Evolutionary conservation across 768 basidiomycete genomes (phyloP).

Genomic region (Lenzites betulinus): DNA sequence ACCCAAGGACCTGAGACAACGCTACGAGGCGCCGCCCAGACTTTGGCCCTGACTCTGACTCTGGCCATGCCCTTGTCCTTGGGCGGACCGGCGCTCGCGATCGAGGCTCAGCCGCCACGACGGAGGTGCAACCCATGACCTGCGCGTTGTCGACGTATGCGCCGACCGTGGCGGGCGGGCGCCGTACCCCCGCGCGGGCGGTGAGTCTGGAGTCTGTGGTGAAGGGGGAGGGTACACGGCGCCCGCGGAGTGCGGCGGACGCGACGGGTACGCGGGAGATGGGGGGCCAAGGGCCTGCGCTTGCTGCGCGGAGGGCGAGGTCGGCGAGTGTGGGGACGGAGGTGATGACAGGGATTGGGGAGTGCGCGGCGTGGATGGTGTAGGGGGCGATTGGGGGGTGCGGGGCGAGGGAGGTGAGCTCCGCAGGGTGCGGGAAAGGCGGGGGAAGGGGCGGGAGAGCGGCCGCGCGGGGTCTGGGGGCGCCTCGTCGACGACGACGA

Average conservation of each 20-base stretch:
- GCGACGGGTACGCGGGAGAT: constrained; percentile 8
- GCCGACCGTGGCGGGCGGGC: neutral
- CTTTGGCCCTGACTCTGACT: too few species aligned
- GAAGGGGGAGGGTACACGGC: neutral
- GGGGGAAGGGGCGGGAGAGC: neutral
- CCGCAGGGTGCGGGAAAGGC: neutral
- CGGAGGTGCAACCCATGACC: constrained; percentile 20
- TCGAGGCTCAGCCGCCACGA: constrained; percentile 20
- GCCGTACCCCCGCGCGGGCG: neutral
- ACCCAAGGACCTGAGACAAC: neutral
- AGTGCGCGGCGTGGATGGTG: neutral
- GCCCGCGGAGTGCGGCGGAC: constrained; percentile 7
- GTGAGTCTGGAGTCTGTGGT: neutral
- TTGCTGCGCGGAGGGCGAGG: neutral
- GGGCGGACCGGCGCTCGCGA: neutral
- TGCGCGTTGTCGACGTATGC: neutral
- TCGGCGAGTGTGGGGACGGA: neutral
- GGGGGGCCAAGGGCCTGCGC: neutral
- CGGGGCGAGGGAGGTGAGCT: neutral
- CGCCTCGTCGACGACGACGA: constrained; percentile 6
- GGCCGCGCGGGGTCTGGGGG: neutral
- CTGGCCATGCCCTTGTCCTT: neutral
- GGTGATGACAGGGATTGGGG: neutral
- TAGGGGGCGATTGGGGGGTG: neutral
- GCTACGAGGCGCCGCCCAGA: neutral